Percentiles rank a stretch among this genome's conserved stretches.
Evolutionary conservation across 306 rosid genomes (phyloP).

Genomic region (Gleditsia sinensis): DNA sequence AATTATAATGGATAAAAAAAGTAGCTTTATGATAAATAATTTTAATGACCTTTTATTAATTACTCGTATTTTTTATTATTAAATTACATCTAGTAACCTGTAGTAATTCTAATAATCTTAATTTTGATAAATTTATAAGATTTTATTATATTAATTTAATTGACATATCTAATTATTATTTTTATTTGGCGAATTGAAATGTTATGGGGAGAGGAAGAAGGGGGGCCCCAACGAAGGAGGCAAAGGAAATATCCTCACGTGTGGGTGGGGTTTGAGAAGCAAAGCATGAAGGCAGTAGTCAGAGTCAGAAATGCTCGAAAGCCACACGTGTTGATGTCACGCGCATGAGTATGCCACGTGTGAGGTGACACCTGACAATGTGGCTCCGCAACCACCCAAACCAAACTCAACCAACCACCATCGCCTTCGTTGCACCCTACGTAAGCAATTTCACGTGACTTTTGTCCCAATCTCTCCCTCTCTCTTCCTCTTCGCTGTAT

Average conservation of each 20-base stretch:
- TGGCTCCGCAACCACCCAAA: conserved; percentile 46
- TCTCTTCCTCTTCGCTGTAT: background rate
- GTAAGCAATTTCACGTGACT: conserved; percentile 51
- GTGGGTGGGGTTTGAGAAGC: conserved; percentile 45
- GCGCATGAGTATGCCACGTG: conserved; percentile 48
- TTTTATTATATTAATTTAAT: too few relatives aligned
- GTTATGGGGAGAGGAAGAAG: conserved; percentile 34
- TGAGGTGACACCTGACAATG: conserved; percentile 44
- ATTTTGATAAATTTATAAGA: too few relatives aligned
- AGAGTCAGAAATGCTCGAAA: conserved; percentile 28
- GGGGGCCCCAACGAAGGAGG: conserved; percentile 52
- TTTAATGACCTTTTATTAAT: too few relatives aligned
- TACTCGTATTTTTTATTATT: too few relatives aligned
- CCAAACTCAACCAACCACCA: conserved; percentile 50
- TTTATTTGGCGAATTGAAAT: conserved; percentile 17
- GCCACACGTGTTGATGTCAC: conserved; percentile 54
- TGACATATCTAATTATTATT: background rate
- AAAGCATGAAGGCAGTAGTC: conserved; percentile 7
- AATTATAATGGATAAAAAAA: too few relatives aligned
- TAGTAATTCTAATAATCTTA: too few relatives aligned
- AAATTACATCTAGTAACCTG: too few relatives aligned
- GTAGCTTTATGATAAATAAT: background rate
- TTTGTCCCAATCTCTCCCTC: background rate
- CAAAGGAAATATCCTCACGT: conserved; percentile 56
- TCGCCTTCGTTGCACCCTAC: conserved; percentile 46